Conservation (phyloP, 331 rosid genomes). For the Rhamnella rubrinervis region DNA sequence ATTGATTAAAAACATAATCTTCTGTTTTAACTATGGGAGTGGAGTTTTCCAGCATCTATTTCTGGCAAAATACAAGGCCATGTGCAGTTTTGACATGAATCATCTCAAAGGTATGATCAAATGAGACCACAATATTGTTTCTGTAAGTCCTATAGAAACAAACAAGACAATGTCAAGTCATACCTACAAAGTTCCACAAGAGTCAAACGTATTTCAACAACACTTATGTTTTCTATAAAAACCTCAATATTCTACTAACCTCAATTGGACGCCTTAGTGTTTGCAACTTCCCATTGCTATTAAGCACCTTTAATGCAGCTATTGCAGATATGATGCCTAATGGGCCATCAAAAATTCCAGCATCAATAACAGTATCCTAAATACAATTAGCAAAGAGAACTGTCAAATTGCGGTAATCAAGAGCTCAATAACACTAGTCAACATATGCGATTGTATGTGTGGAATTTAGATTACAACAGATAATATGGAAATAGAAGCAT, state of each 20-base stretch:
- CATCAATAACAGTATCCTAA: constrained; percentile 94
- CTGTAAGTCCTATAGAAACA: neutral
- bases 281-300: constrained; percentile 52
- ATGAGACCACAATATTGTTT: neutral
- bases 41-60: neutral
- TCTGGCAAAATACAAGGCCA: neutral
- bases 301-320: constrained; percentile 78
- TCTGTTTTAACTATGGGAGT: neutral
- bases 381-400: constrained; percentile 15
- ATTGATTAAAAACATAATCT: neutral
- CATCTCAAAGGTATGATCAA: neutral
- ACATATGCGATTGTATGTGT: neutral
- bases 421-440: neutral
- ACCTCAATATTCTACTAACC: constrained; percentile 43
- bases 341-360: constrained; percentile 88
- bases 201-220: neutral
- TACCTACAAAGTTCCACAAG: no score
- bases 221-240: neutral
- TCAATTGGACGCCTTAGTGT: constrained; percentile 73
- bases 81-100: neutral
- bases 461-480: neutral
- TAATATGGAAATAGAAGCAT: constrained; percentile 18
- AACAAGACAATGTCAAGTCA: neutral
- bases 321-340: constrained; percentile 77
- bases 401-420: constrained; percentile 17